Conservation (phyloP, 495 filamentous ascomycete species). For the Beverwykella pulmonaria region DNA sequence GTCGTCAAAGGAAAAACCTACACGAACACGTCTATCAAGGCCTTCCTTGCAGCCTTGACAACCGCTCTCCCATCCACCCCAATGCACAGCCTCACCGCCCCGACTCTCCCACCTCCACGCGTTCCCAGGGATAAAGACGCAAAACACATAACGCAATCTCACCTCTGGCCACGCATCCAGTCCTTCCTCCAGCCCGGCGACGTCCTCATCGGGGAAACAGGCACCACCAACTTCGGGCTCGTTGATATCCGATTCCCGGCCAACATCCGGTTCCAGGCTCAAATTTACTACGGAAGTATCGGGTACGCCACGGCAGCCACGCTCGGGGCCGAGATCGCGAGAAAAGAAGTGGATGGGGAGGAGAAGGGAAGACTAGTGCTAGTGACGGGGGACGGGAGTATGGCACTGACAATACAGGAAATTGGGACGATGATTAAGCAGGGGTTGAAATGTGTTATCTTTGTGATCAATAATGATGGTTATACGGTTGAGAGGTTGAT, state of each 20-base stretch:
- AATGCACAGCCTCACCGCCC: conserved; percentile 22
- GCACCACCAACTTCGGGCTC: conserved; percentile 46
- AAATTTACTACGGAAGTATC: conserved; percentile 48
- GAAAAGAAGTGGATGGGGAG: neutral
- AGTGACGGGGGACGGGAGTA: conserved; percentile 47
- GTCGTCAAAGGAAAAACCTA: conserved; percentile 36
- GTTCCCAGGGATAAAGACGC: conserved; percentile 36
- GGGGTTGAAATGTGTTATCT: conserved; percentile 34
- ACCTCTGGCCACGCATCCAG: conserved; percentile 43
- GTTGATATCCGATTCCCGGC: conserved; percentile 28
- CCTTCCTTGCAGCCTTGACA: conserved; percentile 37
- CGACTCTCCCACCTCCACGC: conserved; percentile 29
- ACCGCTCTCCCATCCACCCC: conserved; percentile 7
- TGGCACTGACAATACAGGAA: conserved; percentile 47
- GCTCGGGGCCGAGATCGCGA: conserved; percentile 44
- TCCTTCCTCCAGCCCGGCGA: conserved; percentile 42
- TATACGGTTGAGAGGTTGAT: conserved; percentile 50
- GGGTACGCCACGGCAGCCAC: conserved; percentile 45
- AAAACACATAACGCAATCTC: conserved; percentile 45
- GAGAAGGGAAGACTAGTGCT: conserved; percentile 40
- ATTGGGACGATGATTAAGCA: conserved; percentile 47
- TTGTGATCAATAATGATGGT: conserved; percentile 48
- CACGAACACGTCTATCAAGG: conserved; percentile 41
- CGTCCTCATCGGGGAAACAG: conserved; percentile 45
- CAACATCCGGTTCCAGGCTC: conserved; percentile 39